phyloP scores from a whole-genome alignment of 805 yeast species.

The Zygoascus tannicola region DNA sequence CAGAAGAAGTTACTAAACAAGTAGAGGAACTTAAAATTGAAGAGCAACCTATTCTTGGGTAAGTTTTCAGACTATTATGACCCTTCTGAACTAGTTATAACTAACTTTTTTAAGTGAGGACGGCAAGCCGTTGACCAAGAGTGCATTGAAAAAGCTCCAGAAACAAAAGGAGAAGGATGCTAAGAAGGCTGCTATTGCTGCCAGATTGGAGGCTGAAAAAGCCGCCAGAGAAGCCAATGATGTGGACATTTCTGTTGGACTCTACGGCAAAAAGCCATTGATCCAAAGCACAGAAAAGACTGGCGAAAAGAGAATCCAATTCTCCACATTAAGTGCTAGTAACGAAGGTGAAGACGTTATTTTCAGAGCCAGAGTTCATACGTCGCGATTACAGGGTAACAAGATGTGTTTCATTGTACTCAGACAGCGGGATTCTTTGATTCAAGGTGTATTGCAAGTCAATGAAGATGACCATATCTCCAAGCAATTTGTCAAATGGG shows the following conservation, averaged over 20 bases:
- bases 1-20: constrained; percentile 15
- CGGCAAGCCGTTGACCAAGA: constrained; percentile 84
- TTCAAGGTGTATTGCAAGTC: constrained; percentile 79
- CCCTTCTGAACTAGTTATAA: neutral
- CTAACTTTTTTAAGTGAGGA: constrained; percentile 46
- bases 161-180: constrained; percentile 15
- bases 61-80: neutral
- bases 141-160: constrained; percentile 89
- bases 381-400: constrained; percentile 90
- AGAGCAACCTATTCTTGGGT: neutral
- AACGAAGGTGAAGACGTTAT: constrained; percentile 68
- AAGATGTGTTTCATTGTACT: constrained; percentile 84
- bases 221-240: constrained; percentile 70
- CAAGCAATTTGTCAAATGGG: constrained; percentile 96
- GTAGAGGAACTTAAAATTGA: constrained; percentile 15
- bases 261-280: constrained; percentile 85
- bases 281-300: constrained; percentile 67
- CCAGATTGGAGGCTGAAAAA: constrained; percentile 74
- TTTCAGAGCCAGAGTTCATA: constrained; percentile 91
- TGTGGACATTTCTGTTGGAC: constrained; percentile 75
- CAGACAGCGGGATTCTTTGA: constrained; percentile 76
- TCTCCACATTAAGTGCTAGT: constrained; percentile 43
- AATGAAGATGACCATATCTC: constrained; percentile 62
- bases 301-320: constrained; percentile 52
- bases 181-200: constrained; percentile 90